Evolutionary conservation across 257 asterid species (phyloP).

Genomic region (Nicotiana noctiflora): DNA sequence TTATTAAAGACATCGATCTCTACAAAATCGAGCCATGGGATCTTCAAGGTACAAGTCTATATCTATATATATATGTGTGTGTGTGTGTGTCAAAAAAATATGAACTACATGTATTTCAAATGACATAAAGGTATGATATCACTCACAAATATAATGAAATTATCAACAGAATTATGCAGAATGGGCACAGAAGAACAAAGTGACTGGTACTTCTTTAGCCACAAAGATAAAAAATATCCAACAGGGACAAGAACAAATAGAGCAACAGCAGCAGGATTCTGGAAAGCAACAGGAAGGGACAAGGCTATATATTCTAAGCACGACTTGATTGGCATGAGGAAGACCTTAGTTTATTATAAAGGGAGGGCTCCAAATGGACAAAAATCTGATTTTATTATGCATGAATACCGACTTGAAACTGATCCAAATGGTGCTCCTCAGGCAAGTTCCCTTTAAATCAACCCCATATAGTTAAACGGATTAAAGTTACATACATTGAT

Average conservation of each 20-base stretch:
- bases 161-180: conserved; percentile 68
- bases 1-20: conserved; percentile 85
- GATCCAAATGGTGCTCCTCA: conserved; percentile 88
- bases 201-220: conserved; percentile 93
- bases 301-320: conserved; percentile 84
- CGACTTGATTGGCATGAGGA: conserved; percentile 84
- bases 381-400: conserved; percentile 94
- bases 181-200: conserved; percentile 75
- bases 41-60: conserved; percentile 58
- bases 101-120: too few species aligned
- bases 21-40: conserved; percentile 97
- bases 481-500: too few species aligned
- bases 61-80: too few species aligned
- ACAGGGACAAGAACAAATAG: conserved; percentile 92
- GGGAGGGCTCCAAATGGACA: conserved; percentile 97
- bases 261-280: conserved; percentile 91
- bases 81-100: too few species aligned
- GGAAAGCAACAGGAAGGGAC: conserved; percentile 96
- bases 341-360: conserved; percentile 75
- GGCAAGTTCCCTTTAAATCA: conserved; percentile 32
- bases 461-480: neutral
- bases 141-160: neutral
- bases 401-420: conserved; percentile 81
- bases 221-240: conserved; percentile 90
- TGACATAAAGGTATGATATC: too few species aligned